phyloP scores from a whole-genome alignment of 108 stramenopile species.

The Aurantiochytrium sp. region DNA sequence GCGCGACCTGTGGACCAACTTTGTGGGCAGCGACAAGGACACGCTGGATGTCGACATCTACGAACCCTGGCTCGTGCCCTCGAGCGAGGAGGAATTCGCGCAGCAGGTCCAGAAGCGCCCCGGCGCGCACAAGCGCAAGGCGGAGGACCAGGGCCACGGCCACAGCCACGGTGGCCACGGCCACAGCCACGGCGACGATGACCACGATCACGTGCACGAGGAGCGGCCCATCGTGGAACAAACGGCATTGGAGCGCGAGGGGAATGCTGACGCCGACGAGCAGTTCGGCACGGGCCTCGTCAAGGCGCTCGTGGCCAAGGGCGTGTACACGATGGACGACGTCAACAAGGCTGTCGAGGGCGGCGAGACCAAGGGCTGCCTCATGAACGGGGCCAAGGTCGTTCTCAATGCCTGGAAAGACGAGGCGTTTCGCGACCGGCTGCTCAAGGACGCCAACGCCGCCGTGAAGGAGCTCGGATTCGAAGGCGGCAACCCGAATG shows the following conservation, averaged over 20 bases:
- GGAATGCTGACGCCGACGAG: background rate
- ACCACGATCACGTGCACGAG: constrained; percentile 2
- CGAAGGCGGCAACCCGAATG: constrained; percentile 57
- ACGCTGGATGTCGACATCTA: constrained; percentile 17
- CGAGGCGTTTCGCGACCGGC: constrained; percentile 45
- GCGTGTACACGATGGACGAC: constrained; percentile 43
- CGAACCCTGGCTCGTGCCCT: background rate
- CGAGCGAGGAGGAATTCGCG: background rate
- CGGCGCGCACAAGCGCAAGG: background rate
- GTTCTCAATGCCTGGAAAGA: constrained; percentile 59
- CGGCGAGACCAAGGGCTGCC: constrained; percentile 44
- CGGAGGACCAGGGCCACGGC: background rate
- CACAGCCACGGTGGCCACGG: background rate
- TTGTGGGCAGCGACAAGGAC: background rate
- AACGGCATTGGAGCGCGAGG: background rate
- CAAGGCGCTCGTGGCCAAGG: constrained; percentile 37
- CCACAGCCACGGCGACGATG: background rate
- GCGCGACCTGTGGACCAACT: background rate
- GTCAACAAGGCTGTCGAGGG: constrained; percentile 47
- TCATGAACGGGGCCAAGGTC: constrained; percentile 43
- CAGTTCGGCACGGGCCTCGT: constrained; percentile 46
- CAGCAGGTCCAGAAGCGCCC: background rate
- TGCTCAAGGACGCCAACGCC: constrained; percentile 51
- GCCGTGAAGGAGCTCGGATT: constrained; percentile 61
- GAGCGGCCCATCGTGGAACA: constrained; percentile 16